Conservation (phyloP, 2,329 filamentous ascomycete genomes). For the Ceratocystis harringtonii region DNA sequence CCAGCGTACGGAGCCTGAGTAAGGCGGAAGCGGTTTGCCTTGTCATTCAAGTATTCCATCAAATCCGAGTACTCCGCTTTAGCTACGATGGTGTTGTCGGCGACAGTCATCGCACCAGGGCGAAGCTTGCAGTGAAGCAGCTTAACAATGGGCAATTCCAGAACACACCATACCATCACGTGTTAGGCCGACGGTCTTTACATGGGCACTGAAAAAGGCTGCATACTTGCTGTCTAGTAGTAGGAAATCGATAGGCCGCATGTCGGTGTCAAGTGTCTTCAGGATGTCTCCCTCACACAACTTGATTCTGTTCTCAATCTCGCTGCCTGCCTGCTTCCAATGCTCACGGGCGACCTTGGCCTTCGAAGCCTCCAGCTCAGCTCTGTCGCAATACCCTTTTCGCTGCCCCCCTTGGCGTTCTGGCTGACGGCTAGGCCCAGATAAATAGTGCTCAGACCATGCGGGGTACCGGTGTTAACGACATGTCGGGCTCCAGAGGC, state of each 20-base stretch:
- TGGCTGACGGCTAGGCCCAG: conserved; percentile 41
- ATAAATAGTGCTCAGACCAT: conserved; percentile 48
- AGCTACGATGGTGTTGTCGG: conserved; percentile 33
- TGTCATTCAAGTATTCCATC: conserved; percentile 30
- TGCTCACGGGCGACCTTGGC: conserved; percentile 35
- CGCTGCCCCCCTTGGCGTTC: conserved; percentile 23
- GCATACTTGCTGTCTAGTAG: conserved; percentile 43
- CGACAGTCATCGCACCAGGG: conserved; percentile 33
- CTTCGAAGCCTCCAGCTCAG: conserved; percentile 41
- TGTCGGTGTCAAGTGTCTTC: conserved; percentile 34
- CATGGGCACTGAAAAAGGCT: not conserved
- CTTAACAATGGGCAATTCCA: conserved; percentile 35
- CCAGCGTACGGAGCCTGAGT: no score
- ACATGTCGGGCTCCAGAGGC: conserved; percentile 35
- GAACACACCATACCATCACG: conserved; percentile 21
- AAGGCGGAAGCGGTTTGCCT: conserved; percentile 32
- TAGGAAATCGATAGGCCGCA: conserved; percentile 40
- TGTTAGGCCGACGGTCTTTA: not conserved
- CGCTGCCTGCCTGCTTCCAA: conserved; percentile 37
- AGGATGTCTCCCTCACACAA: conserved; percentile 41
- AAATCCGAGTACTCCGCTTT: conserved; percentile 32
- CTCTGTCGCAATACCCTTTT: conserved; percentile 37
- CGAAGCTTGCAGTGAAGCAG: conserved; percentile 31
- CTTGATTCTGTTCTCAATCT: conserved; percentile 37
- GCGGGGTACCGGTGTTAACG: conserved; percentile 47